Conservation (phyloP, 495 filamentous ascomycete species). For the Neurospora sp. region DNA sequence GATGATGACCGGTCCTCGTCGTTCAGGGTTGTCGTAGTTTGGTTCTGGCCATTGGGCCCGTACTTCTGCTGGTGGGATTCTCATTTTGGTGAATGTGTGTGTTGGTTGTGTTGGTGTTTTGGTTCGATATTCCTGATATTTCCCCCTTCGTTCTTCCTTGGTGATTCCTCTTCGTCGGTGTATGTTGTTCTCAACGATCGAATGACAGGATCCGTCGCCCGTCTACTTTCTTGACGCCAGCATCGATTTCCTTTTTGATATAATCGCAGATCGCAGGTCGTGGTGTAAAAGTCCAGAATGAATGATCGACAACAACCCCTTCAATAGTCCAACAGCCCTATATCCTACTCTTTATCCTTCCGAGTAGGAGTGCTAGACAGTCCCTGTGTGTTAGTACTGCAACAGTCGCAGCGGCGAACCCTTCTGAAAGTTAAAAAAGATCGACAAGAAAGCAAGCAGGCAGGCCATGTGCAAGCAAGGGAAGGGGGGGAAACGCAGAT, state of each 20-base stretch:
- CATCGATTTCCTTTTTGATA: neutral
- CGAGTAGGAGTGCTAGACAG: no score
- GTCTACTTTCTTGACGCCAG: neutral
- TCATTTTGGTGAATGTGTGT: constrained; percentile 22
- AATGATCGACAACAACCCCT: neutral
- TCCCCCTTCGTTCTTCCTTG: neutral
- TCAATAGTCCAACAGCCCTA: no score
- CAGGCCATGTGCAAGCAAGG: no score
- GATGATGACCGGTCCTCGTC: constrained; percentile 29
- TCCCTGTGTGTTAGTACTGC: no score
- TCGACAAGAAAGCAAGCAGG: no score
- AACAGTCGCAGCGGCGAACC: no score
- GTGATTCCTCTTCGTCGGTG: neutral
- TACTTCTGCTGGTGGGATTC: constrained; percentile 34
- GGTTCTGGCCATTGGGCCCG: constrained; percentile 42
- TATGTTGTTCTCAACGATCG: neutral
- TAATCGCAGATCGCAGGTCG: neutral
- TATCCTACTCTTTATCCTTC: no score
- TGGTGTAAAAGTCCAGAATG: neutral
- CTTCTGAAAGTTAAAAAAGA: no score
- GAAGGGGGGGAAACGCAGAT: no score
- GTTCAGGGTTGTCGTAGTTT: constrained; percentile 44
- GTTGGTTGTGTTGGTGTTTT: neutral
- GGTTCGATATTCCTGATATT: neutral
- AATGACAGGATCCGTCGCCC: neutral